A percentile compares a stretch with the other conserved stretches of the same genome.
phyloP scores from a whole-genome alignment of 1,139 yeast genomes.

The Magnusiomyces paraingens region DNA sequence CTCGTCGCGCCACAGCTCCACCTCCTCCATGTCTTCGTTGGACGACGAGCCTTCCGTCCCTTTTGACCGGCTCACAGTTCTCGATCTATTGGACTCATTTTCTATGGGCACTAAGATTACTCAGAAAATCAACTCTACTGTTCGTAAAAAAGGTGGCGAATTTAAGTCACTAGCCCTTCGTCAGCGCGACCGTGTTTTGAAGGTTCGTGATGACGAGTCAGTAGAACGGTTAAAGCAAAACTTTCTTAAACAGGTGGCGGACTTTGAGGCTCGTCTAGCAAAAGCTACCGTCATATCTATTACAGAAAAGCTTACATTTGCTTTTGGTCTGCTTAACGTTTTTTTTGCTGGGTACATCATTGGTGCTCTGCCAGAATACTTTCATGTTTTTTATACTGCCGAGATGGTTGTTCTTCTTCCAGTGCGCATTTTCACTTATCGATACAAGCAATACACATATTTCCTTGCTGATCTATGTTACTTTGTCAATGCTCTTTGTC shows the following conservation, averaged over 20 bases:
- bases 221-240: conserved; percentile 29
- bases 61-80: conserved; percentile 27
- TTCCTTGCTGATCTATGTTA: conserved; percentile 91
- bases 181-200: conserved; percentile 25
- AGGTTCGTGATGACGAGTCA: conserved; percentile 27
- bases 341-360: conserved; percentile 70
- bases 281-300: conserved; percentile 37
- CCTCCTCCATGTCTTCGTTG: conserved; percentile 21
- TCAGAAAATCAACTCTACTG: conserved; percentile 25
- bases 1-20: conserved; percentile 14
- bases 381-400: conserved; percentile 69
- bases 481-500: conserved; percentile 67
- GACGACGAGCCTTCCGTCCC: conserved; percentile 22
- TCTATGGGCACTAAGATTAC: conserved; percentile 30
- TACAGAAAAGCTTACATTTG: conserved; percentile 78
- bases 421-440: conserved; percentile 74
- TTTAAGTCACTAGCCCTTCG: conserved; percentile 28
- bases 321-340: conserved; percentile 61
- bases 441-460: conserved; percentile 72
- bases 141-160: conserved; percentile 27
- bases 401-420: conserved; percentile 68
- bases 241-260: conserved; percentile 39
- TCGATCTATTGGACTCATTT: conserved; percentile 32
- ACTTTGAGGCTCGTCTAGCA: conserved; percentile 52
- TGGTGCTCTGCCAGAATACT: conserved; percentile 69